Evolutionary conservation across 106 monocot species (phyloP).

Genomic region (Apostasia shenzhenica): DNA sequence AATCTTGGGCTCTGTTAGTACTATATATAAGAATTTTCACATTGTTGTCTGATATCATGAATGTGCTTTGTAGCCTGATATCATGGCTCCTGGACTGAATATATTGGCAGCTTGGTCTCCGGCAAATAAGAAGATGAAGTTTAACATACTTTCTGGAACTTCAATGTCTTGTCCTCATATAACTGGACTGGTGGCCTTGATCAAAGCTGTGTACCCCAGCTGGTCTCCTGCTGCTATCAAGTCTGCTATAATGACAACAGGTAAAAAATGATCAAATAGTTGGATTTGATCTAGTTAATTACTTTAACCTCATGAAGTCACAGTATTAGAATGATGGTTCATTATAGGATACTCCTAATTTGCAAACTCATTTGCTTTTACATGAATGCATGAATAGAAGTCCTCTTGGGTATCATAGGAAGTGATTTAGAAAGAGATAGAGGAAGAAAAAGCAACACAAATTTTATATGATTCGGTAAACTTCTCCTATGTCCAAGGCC

Average conservation of each 20-base stretch:
- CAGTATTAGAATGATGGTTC: no score
- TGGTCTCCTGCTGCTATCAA: slow-evolving; percentile 95
- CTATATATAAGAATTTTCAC: no score
- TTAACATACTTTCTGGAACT: slow-evolving; percentile 83
- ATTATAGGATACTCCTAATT: no score
- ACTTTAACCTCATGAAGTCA: no score
- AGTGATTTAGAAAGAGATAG: no score
- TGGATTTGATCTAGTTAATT: no score
- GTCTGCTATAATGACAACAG: slow-evolving; percentile 92
- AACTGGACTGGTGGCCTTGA: slow-evolving; percentile 65
- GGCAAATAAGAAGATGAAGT: slow-evolving; percentile 38
- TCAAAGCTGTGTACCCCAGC: slow-evolving; percentile 64
- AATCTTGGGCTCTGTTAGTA: background rate
- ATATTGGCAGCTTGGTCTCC: slow-evolving; percentile 96
- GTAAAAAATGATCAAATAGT: slow-evolving; percentile 10
- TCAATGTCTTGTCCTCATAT: slow-evolving; percentile 98
- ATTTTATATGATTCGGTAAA: no score
- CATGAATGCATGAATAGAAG: no score
- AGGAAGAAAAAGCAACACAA: no score
- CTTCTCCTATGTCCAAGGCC: no score
- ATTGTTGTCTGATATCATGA: background rate
- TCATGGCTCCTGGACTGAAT: slow-evolving; percentile 81
- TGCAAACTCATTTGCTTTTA: no score
- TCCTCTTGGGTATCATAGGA: no score
- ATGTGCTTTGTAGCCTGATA: slow-evolving; percentile 55